Percentiles rank a stretch among this genome's conserved stretches.
These are phyloP conservation scores for Dothideomycetes sp. DNA, from an alignment of 2,329 filamentous ascomycete genomes.

Conservation along the genomic window DNA sequence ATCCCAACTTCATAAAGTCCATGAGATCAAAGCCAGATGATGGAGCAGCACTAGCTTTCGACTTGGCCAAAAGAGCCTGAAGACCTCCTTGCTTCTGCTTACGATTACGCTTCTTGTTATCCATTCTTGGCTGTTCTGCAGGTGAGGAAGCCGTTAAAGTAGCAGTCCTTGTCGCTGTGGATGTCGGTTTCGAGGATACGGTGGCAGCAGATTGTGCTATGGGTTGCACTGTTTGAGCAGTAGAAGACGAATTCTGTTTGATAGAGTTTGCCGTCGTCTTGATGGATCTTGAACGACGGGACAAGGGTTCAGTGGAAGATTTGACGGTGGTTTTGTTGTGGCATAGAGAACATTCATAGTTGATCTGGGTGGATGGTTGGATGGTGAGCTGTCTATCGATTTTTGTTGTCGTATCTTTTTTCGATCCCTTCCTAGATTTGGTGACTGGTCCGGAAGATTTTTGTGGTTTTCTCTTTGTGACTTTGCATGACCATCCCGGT, in stretches of 20 bases:
- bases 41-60: constrained; percentile 30
- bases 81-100: constrained; percentile 45
- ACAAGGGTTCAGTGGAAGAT: neutral
- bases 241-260: neutral
- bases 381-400: constrained; percentile 3
- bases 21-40: constrained; percentile 37
- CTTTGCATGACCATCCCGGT: constrained; percentile 26
- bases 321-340: neutral
- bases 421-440: too few species aligned
- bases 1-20: constrained; percentile 42
- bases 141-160: neutral
- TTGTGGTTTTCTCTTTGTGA: constrained; percentile 8
- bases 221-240: too few species aligned
- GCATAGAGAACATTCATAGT: constrained; percentile 8
- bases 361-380: neutral
- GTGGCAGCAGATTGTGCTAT: too few species aligned
- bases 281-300: neutral
- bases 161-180: neutral
- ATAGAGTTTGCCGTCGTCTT: neutral
- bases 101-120: constrained; percentile 44
- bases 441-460: too few species aligned
- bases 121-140: neutral
- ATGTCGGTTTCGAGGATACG: too few species aligned
- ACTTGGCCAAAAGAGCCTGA: constrained; percentile 44
- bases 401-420: constrained; percentile 2